Evolutionary conservation across 768 basidiomycete genomes (phyloP).

Genomic region (Leccinum rimulosum): DNA sequence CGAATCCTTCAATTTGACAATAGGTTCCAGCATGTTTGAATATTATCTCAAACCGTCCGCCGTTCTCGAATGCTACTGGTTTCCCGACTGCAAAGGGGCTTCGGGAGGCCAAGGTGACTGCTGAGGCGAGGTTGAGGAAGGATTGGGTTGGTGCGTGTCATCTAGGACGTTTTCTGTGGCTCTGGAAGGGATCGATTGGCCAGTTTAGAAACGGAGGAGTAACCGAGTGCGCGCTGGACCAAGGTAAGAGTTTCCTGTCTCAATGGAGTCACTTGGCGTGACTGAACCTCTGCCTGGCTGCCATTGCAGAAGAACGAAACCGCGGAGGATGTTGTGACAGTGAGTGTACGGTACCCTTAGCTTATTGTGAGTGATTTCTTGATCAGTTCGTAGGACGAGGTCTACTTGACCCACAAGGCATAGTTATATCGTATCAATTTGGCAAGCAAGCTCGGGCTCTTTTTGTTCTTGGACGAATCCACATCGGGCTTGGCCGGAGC

Average conservation of each 20-base stretch:
- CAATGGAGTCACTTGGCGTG: conserved; percentile 1
- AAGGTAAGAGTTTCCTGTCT: conserved; percentile 43
- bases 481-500: conserved; percentile 59
- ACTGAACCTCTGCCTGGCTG: conserved; percentile 25
- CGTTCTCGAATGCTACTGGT: conserved; percentile 51
- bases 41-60: conserved; percentile 80
- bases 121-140: conserved; percentile 56
- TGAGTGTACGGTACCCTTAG: conserved; percentile 34
- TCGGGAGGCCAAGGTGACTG: conserved; percentile 67
- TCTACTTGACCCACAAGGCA: conserved; percentile 48
- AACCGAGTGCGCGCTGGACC: conserved; percentile 39
- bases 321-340: conserved; percentile 61
- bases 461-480: conserved; percentile 39
- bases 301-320: conserved; percentile 41
- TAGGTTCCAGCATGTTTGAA: conserved; percentile 43
- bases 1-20: not conserved
- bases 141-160: conserved; percentile 67
- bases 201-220: conserved; percentile 58
- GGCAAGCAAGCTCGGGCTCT: conserved; percentile 59
- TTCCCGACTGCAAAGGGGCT: conserved; percentile 82
- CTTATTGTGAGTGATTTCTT: not conserved
- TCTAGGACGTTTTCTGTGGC: not conserved
- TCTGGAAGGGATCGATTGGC: not conserved
- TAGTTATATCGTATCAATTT: conserved; percentile 56
- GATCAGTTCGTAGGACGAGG: conserved; percentile 47